phyloP scores from a whole-genome alignment of 148 eudicot genomes.

The Polygonum aviculare region DNA sequence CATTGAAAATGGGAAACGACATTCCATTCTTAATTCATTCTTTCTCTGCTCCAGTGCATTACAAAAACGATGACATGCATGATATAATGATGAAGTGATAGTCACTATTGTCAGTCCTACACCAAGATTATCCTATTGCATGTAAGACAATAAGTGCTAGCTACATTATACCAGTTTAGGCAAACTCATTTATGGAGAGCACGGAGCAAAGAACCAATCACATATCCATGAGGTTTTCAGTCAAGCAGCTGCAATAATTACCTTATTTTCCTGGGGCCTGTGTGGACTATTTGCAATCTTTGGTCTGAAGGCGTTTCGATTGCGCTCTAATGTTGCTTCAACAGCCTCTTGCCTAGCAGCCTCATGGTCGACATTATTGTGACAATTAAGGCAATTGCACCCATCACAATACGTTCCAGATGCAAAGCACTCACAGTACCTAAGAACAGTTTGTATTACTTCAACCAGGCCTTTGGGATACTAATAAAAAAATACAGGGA shows the following conservation, averaged over 20 bases:
- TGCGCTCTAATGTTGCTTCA: constrained; percentile 49
- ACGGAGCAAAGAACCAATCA: background rate
- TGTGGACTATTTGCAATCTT: constrained; percentile 63
- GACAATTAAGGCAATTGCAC: constrained; percentile 68
- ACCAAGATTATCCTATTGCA: background rate
- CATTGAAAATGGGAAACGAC: background rate
- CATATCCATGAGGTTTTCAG: background rate
- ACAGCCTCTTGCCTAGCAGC: constrained; percentile 50
- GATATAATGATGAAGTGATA: background rate
- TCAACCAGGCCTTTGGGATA: background rate
- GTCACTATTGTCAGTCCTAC: background rate
- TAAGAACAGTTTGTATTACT: constrained; percentile 19
- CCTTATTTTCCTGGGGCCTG: constrained; percentile 37
- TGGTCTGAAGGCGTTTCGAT: constrained; percentile 68
- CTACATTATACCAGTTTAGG: background rate
- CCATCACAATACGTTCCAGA: constrained; percentile 67
- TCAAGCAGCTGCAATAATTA: constrained; percentile 19
- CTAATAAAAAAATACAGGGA: background rate
- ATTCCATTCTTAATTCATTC: background rate
- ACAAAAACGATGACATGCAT: background rate
- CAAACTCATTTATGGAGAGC: background rate
- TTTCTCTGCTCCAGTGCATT: background rate
- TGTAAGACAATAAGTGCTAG: background rate
- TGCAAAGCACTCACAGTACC: constrained; percentile 91
- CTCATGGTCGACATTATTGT: constrained; percentile 51